A percentile compares a stretch with the other conserved stretches of the same genome.
These are phyloP conservation scores for Coelastrella sp. DNA, from an alignment of 139 green algal species.

Conservation along the genomic window DNA sequence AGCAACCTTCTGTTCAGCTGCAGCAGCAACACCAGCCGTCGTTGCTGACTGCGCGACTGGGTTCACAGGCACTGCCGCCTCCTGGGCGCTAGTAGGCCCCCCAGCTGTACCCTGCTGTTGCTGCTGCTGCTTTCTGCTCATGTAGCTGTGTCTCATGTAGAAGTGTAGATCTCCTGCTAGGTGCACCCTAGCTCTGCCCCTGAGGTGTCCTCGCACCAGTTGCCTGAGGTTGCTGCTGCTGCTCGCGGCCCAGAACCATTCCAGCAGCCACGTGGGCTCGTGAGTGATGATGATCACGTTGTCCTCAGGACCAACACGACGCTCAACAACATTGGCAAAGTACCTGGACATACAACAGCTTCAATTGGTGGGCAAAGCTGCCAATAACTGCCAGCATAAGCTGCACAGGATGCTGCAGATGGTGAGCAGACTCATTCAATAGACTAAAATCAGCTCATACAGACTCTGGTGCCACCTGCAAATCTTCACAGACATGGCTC, in stretches of 20 bases:
- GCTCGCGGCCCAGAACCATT: slow-evolving; percentile 81
- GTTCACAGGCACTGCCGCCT: neutral
- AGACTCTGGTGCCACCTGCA: neutral
- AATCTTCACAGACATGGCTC: neutral
- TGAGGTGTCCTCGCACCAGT: slow-evolving; percentile 84
- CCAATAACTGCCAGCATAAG: neutral
- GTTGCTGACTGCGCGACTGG: neutral
- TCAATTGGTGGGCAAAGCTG: no score
- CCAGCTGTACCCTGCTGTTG: neutral
- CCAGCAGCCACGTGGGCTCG: slow-evolving; percentile 87
- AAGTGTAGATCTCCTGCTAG: slow-evolving; percentile 93
- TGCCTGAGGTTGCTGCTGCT: slow-evolving; percentile 80
- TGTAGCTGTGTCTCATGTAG: slow-evolving; percentile 88
- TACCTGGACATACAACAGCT: slow-evolving; percentile 67
- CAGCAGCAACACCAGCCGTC: slow-evolving; percentile 17
- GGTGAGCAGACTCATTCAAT: neutral
- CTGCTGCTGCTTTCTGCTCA: slow-evolving; percentile 8
- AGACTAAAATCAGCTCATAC: neutral
- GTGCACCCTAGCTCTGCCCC: slow-evolving; percentile 78
- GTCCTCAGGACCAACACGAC: slow-evolving; percentile 78
- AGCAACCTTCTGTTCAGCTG: neutral
- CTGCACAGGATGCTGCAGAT: neutral
- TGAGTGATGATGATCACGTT: slow-evolving; percentile 91
- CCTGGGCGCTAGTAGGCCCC: no score
- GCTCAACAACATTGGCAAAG: slow-evolving; percentile 90